These are phyloP conservation scores for Sugiyamaella xylanicola DNA, from an alignment of 1,139 yeast species.

Conservation along the genomic window DNA sequence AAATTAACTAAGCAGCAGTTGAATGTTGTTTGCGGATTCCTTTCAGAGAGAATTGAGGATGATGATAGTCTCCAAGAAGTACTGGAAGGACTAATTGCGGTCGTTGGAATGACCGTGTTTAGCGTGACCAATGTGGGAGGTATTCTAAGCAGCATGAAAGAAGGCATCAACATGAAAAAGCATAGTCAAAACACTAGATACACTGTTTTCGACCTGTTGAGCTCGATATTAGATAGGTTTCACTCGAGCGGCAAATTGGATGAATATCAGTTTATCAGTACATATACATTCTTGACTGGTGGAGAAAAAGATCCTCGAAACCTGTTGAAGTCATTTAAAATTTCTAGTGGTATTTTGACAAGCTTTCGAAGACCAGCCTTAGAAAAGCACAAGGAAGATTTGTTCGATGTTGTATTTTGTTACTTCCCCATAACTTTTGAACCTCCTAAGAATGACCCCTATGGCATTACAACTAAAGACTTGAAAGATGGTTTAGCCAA, in stretches of 20 bases:
- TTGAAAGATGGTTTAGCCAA: constrained; percentile 59
- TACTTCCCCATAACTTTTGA: constrained; percentile 95
- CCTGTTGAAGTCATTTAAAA: constrained; percentile 65
- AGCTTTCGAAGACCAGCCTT: constrained; percentile 45
- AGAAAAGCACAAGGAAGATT: constrained; percentile 51
- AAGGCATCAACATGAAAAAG: constrained; percentile 60
- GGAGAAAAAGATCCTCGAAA: constrained; percentile 97
- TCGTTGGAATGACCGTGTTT: constrained; percentile 49
- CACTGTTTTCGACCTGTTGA: constrained; percentile 57
- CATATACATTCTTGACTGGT: constrained; percentile 67
- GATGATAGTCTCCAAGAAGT: constrained; percentile 55
- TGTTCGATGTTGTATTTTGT: constrained; percentile 89
- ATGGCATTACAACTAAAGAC: constrained; percentile 73
- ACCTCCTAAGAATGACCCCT: constrained; percentile 92
- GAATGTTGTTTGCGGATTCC: constrained; percentile 65
- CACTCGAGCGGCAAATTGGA: constrained; percentile 2
- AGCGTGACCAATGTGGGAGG: constrained; percentile 34
- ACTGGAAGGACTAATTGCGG: constrained; percentile 56
- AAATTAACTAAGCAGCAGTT: constrained; percentile 63
- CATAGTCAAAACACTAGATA: constrained; percentile 68
- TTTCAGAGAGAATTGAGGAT: constrained; percentile 68
- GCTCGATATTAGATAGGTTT: constrained; percentile 42
- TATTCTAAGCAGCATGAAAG: constrained; percentile 48
- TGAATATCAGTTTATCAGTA: constrained; percentile 51
- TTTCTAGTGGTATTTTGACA: constrained; percentile 55